Base-by-base conservation (phyloP, 495 filamentous ascomycete genomes). In the Amphirosellinia nigrospora region DNA sequence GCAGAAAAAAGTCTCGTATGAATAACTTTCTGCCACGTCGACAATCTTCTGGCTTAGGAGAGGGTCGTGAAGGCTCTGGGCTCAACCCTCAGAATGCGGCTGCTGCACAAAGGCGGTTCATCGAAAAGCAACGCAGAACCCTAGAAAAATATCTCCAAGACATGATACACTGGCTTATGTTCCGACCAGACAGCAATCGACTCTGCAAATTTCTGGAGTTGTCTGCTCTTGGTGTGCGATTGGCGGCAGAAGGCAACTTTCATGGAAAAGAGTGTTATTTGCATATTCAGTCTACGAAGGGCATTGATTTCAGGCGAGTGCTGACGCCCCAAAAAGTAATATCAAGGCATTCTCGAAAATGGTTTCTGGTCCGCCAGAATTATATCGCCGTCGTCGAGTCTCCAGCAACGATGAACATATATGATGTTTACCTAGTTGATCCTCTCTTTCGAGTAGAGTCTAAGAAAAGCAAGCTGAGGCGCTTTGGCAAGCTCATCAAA, bases 311-410 rank as follows among this genome's bases (percentile, higher is more conserved):
- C 79, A 86, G 94, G 56, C 90, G 90, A 70, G 90, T 93, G 43
- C 86, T 94, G 75, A 93, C 86, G 8, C 93, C 94, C 0, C 82
- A 85, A 30, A 86, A 91, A 68, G 82, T 98, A 71, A 91, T 91
- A 73, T 88, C 89, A 52, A 87, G 94, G 21, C 95, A 98, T 80
- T 89, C 86, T 66, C 93, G 94, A 9, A 97, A 97, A 78, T 99
- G 96, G 96, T 99, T 99, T 78, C 83, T 97, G 41, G 95, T 99
- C n/a, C 85, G 96, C 58, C 94, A 98, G 78, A 97, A 93, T 79
- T 99, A 98, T 73, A 90, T 99, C 66, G 95, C 97, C 66, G 98
- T 96, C 72, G 94, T 98, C 48, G 94, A 99, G 77, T 97, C 94
- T 0, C 96, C 96, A 13, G 95, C 98, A 74, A 95, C 94, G 72